Percentiles rank a stretch among this genome's conserved stretches.
These are phyloP conservation scores for Xylaria venustula DNA, from an alignment of 495 filamentous ascomycete species.

Conservation along the genomic window DNA sequence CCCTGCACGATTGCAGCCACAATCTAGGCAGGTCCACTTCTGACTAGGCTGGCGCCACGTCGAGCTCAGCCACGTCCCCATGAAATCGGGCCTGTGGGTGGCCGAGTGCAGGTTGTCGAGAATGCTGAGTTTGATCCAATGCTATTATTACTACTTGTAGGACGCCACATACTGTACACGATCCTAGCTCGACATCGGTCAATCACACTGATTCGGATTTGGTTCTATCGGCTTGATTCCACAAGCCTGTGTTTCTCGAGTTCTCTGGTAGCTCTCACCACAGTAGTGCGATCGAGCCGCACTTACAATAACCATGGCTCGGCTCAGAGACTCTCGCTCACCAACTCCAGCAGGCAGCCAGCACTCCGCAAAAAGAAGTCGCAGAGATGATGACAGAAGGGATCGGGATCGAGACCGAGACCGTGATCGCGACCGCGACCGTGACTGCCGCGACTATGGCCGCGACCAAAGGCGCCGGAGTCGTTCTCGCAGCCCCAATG, in stretches of 20 bases:
- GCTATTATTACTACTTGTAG: not conserved
- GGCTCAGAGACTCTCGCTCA: constrained; percentile 90
- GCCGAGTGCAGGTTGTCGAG: too few relatives aligned
- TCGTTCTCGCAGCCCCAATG: constrained; percentile 66
- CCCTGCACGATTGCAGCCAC: too few relatives aligned
- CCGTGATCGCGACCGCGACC: constrained; percentile 56
- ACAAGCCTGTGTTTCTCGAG: constrained; percentile 28
- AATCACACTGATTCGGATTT: constrained; percentile 12
- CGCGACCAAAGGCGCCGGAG: constrained; percentile 61
- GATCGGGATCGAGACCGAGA: constrained; percentile 61
- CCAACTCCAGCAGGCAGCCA: constrained; percentile 93
- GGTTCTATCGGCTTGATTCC: constrained; percentile 23
- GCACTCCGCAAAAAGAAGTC: constrained; percentile 67
- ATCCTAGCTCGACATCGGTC: not conserved
- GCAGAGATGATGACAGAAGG: constrained; percentile 75
- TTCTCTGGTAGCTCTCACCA: constrained; percentile 38
- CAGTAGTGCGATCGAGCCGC: constrained; percentile 34
- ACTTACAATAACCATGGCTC: constrained; percentile 72
- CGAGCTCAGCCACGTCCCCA: too few relatives aligned
- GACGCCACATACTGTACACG: constrained; percentile 3
- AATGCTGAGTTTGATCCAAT: too few relatives aligned
- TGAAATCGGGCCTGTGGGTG: too few relatives aligned
- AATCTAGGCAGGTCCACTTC: too few relatives aligned
- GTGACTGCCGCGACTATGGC: constrained; percentile 54
- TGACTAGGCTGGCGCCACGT: too few relatives aligned